These are phyloP conservation scores for Coniochaeta hoffmannii DNA, from an alignment of 2,329 filamentous ascomycete species.

Conservation along the genomic window DNA sequence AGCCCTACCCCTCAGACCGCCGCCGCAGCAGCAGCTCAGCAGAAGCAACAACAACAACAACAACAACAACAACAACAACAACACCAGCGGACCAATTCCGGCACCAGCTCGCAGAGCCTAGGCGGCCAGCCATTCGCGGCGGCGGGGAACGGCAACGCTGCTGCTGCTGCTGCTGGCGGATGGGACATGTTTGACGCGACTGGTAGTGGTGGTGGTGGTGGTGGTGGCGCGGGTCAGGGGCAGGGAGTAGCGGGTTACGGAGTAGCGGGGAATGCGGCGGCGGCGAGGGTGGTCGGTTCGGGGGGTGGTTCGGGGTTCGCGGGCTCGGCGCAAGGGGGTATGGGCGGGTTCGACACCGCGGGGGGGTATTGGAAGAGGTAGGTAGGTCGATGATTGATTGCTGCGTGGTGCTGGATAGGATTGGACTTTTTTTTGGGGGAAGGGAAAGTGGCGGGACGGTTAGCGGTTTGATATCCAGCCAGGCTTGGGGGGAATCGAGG, in stretches of 20 bases:
- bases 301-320: not conserved
- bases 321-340: not conserved
- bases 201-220: too few species aligned
- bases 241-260: not conserved
- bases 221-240: too few species aligned
- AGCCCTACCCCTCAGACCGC: slow-evolving; percentile 9
- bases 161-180: too few species aligned
- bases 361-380: not conserved
- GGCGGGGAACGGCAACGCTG: not conserved
- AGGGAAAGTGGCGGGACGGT: too few species aligned
- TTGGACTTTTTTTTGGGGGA: too few species aligned
- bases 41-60: slow-evolving; percentile 3
- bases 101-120: not conserved
- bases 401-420: too few species aligned
- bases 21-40: slow-evolving; percentile 12
- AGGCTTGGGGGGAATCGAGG: too few species aligned
- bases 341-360: not conserved
- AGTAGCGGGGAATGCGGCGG: not conserved
- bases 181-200: not conserved
- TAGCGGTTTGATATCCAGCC: too few species aligned
- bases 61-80: not conserved
- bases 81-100: not conserved
- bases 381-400: too few species aligned
- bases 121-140: not conserved
- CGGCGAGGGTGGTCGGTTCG: too few species aligned